phyloP scores from a whole-genome alignment of 2,329 filamentous ascomycete genomes.

The Epichloe sp. region DNA sequence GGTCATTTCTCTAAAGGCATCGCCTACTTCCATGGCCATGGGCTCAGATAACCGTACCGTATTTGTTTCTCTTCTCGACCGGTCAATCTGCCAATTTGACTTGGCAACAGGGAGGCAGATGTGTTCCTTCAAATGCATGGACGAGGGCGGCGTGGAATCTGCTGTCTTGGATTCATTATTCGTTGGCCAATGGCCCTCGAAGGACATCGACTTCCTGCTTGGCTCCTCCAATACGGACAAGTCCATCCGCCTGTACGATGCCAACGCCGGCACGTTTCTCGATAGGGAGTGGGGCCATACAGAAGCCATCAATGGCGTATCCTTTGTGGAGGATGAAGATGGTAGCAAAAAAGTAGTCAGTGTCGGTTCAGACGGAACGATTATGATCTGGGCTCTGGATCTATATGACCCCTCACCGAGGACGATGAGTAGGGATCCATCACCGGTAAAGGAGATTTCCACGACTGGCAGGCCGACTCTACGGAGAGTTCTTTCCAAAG shows the following conservation, averaged over 20 bases:
- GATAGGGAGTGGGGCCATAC: slow-evolving; percentile 92
- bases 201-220: slow-evolving; percentile 53
- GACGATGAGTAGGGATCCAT: slow-evolving; percentile 36
- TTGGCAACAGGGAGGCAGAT: slow-evolving; percentile 55
- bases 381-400: slow-evolving; percentile 64
- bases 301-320: slow-evolving; percentile 78
- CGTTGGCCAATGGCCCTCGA: slow-evolving; percentile 42
- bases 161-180: slow-evolving; percentile 72
- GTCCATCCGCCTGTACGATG: slow-evolving; percentile 81
- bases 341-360: slow-evolving; percentile 50
- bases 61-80: slow-evolving; percentile 47
- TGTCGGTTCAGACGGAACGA: slow-evolving; percentile 65
- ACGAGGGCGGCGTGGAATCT: slow-evolving; percentile 66
- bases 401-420: slow-evolving; percentile 30
- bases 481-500: slow-evolving; percentile 73
- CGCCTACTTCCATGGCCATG: slow-evolving; percentile 72
- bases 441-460: slow-evolving; percentile 41
- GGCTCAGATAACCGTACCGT: slow-evolving; percentile 46
- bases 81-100: slow-evolving; percentile 47
- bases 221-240: slow-evolving; percentile 94
- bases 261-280: slow-evolving; percentile 61
- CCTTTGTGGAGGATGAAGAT: slow-evolving; percentile 50
- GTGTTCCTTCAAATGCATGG: slow-evolving; percentile 68
- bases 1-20: slow-evolving; percentile 71
- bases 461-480: slow-evolving; percentile 57